Evolutionary conservation across 768 basidiomycete genomes (phyloP).

Genomic region (Rhizopogon rudus): DNA sequence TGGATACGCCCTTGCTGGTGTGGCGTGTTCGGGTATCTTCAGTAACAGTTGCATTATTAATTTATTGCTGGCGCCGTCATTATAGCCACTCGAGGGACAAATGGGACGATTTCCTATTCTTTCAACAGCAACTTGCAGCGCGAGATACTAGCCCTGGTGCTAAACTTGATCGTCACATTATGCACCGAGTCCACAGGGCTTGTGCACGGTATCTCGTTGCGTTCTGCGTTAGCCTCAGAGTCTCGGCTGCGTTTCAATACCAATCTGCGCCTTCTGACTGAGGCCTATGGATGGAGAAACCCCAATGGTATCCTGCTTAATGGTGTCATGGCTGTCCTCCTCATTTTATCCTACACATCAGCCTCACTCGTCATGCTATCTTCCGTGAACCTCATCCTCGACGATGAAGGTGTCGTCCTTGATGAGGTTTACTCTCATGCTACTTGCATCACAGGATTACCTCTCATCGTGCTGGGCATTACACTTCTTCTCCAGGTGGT

Average conservation of each 20-base stretch:
- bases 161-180: conserved; percentile 21
- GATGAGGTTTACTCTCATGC: too few species aligned
- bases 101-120: neutral
- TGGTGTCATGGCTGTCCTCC: too few species aligned
- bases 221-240: conserved; percentile 21
- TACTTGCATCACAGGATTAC: conserved; percentile 18
- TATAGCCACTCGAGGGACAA: conserved; percentile 3
- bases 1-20: conserved; percentile 17
- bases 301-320: too few species aligned
- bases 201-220: conserved; percentile 21
- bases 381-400: too few species aligned
- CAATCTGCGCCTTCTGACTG: too few species aligned
- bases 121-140: neutral
- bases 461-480: conserved; percentile 23
- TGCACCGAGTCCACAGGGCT: conserved; percentile 27
- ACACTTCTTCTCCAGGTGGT: conserved; percentile 16
- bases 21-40: conserved; percentile 19
- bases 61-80: conserved; percentile 22
- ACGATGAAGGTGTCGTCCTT: too few species aligned
- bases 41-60: conserved; percentile 19
- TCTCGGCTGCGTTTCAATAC: too few species aligned
- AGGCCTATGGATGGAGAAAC: too few species aligned
- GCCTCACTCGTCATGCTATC: too few species aligned
- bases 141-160: conserved; percentile 17
- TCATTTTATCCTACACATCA: too few species aligned